These are phyloP conservation scores for Suillus clintonianus DNA, from an alignment of 768 basidiomycete species.

Conservation along the genomic window DNA sequence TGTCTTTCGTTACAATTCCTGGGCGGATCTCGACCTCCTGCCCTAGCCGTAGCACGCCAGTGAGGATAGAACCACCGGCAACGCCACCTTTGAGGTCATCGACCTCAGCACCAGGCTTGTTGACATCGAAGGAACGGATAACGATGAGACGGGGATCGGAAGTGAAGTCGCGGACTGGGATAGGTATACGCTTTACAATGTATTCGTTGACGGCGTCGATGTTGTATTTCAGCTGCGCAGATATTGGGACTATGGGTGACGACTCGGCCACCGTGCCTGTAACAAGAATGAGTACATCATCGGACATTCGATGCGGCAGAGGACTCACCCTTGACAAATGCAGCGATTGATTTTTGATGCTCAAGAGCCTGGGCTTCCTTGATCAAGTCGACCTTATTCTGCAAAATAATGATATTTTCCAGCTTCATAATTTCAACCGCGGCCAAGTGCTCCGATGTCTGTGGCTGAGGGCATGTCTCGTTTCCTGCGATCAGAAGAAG, in stretches of 20 bases:
- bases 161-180: slow-evolving; percentile 90
- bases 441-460: slow-evolving; percentile 97
- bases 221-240: slow-evolving; percentile 98
- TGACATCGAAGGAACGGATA: slow-evolving; percentile 99
- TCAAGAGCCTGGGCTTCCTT: slow-evolving; percentile 93
- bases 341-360: slow-evolving; percentile 92
- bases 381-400: slow-evolving; percentile 99
- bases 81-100: slow-evolving; percentile 98
- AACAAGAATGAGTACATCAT: neutral
- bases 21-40: slow-evolving; percentile 97
- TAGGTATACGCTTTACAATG: slow-evolving; percentile 95
- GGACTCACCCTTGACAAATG: slow-evolving; percentile 87
- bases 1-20: slow-evolving; percentile 95
- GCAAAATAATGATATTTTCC: slow-evolving; percentile 95
- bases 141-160: slow-evolving; percentile 93
- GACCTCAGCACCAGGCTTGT: slow-evolving; percentile 97
- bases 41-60: slow-evolving; percentile 86
- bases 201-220: slow-evolving; percentile 99
- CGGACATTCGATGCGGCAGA: neutral
- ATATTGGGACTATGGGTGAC: slow-evolving; percentile 98
- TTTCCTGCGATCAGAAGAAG: slow-evolving; percentile 94
- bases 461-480: slow-evolving; percentile 98
- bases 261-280: slow-evolving; percentile 94
- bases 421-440: slow-evolving; percentile 99
- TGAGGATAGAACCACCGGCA: slow-evolving; percentile 94